Percentiles rank a stretch among this genome's conserved stretches.
These are phyloP conservation scores for Aegilops bicornis DNA, from an alignment of 176 grass and related monocot genomes.

Conservation along the genomic window DNA sequence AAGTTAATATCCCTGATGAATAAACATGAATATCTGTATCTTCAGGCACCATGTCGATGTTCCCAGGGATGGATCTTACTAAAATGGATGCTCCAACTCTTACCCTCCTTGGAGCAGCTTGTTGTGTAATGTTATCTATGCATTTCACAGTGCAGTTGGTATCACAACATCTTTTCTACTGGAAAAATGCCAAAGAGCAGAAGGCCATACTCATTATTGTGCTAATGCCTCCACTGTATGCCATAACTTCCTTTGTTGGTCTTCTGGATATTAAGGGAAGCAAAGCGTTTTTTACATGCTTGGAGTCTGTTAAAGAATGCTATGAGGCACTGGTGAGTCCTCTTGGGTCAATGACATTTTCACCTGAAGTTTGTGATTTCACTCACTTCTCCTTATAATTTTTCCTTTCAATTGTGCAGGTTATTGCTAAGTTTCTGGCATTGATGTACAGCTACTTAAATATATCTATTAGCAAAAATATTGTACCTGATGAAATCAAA, in stretches of 20 bases:
- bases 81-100: constrained; percentile 84
- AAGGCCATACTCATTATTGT: constrained; percentile 94
- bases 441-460: constrained; percentile 99
- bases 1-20: not conserved
- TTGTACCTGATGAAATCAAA: constrained; percentile 97
- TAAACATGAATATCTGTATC: constrained; percentile 20
- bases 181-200: constrained; percentile 99
- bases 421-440: constrained; percentile 96
- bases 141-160: constrained; percentile 96
- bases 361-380: constrained; percentile 19
- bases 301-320: constrained; percentile 97
- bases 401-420: constrained; percentile 46
- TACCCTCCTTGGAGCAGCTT: constrained; percentile 82
- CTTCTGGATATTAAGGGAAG: constrained; percentile 94
- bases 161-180: constrained; percentile 97
- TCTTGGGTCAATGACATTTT: constrained; percentile 1
- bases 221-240: constrained; percentile 94
- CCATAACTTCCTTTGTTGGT: constrained; percentile 85
- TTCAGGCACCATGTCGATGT: constrained; percentile 46
- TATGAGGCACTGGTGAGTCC: constrained; percentile 91
- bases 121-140: constrained; percentile 86
- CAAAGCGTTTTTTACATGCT: constrained; percentile 83
- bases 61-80: constrained; percentile 70
- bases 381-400: not conserved
- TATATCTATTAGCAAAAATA: constrained; percentile 97